Percentiles rank a stretch among this genome's conserved stretches.
Evolutionary conservation across 495 filamentous ascomycete genomes (phyloP).

Genomic region (Penicillium pancosmium): DNA sequence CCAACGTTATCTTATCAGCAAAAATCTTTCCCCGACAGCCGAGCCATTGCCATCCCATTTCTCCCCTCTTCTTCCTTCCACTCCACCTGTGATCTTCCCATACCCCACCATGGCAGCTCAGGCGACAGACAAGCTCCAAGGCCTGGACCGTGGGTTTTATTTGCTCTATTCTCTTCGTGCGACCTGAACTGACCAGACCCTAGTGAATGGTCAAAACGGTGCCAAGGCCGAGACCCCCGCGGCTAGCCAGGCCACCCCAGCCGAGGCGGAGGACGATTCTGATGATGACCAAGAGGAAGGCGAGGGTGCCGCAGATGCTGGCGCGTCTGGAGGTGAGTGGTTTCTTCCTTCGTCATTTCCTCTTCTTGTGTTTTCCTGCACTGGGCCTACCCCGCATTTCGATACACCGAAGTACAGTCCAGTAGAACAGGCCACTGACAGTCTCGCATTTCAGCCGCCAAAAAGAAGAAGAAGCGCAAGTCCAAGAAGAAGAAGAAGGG

Average conservation of each 20-base stretch:
- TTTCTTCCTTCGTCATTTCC: background rate
- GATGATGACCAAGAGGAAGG: conserved; percentile 64
- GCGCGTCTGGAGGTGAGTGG: conserved; percentile 46
- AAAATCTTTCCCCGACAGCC: conserved; percentile 35
- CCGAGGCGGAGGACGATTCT: conserved; percentile 65
- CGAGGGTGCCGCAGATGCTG: conserved; percentile 41
- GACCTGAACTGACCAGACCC: conserved; percentile 25
- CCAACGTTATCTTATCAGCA: conserved; percentile 30
- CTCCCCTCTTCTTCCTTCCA: conserved; percentile 26
- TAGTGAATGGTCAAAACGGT: conserved; percentile 55
- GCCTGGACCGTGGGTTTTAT: conserved; percentile 50
- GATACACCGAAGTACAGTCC: background rate
- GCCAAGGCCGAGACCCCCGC: conserved; percentile 45
- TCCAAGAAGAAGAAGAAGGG: conserved; percentile 73
- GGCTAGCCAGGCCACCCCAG: conserved; percentile 37
- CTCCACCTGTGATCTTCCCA: conserved; percentile 12
- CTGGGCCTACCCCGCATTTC: background rate
- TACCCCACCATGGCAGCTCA: conserved; percentile 55
- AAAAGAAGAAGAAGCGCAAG: conserved; percentile 84
- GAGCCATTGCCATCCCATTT: conserved; percentile 6
- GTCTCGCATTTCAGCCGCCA: conserved; percentile 45
- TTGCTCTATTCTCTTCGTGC: background rate
- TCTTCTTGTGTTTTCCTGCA: background rate
- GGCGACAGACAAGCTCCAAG: conserved; percentile 51
- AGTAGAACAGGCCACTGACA: conserved; percentile 8